Evolutionary conservation across 2,329 filamentous ascomycete genomes (phyloP).

Genomic region (Herpomyces periplanetae): DNA sequence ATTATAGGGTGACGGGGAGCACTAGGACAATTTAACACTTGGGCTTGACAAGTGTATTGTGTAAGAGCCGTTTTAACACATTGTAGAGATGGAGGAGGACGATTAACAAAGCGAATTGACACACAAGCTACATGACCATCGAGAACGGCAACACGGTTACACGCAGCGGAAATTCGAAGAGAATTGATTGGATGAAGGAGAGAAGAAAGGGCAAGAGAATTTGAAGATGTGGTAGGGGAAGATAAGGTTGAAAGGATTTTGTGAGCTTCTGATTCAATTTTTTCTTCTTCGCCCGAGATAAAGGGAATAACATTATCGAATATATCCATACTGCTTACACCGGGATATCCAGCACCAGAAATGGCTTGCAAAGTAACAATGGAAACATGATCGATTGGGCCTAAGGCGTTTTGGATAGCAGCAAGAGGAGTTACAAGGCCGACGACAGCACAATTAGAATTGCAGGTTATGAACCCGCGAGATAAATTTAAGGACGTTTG

Average conservation of each 20-base stretch:
- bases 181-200: too few species aligned
- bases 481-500: slow-evolving; percentile 26
- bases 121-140: slow-evolving; percentile 91
- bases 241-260: slow-evolving; percentile 63
- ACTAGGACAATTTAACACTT: slow-evolving; percentile 47
- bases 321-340: slow-evolving; percentile 73
- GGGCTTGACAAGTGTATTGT: slow-evolving; percentile 40
- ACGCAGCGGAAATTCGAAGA: slow-evolving; percentile 49
- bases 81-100: slow-evolving; percentile 30
- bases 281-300: slow-evolving; percentile 77
- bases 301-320: slow-evolving; percentile 83
- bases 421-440: slow-evolving; percentile 81
- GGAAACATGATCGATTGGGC: slow-evolving; percentile 29
- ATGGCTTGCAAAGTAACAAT: slow-evolving; percentile 87
- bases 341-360: slow-evolving; percentile 62
- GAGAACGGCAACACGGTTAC: slow-evolving; percentile 72
- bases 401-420: slow-evolving; percentile 50
- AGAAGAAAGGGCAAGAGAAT: too few species aligned
- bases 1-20: slow-evolving; percentile 43
- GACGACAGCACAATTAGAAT: slow-evolving; percentile 91
- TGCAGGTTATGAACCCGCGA: slow-evolving; percentile 78
- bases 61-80: slow-evolving; percentile 40
- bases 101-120: slow-evolving; percentile 36
- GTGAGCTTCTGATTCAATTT: slow-evolving; percentile 66
- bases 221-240: slow-evolving; percentile 20